Evolutionary conservation across 108 stramenopile genomes (phyloP).

Genomic region (Epithemia pelagica): DNA sequence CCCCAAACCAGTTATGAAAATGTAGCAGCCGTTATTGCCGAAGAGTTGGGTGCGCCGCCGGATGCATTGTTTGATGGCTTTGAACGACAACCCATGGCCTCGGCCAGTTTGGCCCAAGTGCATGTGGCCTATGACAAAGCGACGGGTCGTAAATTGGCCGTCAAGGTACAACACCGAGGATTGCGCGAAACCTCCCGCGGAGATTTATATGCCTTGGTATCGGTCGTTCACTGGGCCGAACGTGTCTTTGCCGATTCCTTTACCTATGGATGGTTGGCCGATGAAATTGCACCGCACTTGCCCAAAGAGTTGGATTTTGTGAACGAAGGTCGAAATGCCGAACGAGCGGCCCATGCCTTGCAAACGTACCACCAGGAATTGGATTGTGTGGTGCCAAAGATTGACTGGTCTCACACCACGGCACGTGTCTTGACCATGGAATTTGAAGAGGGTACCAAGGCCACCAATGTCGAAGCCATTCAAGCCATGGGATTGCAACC

Average conservation of each 20-base stretch:
- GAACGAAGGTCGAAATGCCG: slow-evolving; percentile 83
- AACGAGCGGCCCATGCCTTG: slow-evolving; percentile 49
- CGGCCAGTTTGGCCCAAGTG: slow-evolving; percentile 92
- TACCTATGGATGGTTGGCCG: slow-evolving; percentile 90
- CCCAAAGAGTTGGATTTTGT: slow-evolving; percentile 90
- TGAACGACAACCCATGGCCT: slow-evolving; percentile 79
- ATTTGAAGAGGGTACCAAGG: slow-evolving; percentile 88
- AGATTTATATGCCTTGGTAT: slow-evolving; percentile 74
- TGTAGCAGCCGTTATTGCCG: slow-evolving; percentile 56
- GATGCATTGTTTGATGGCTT: slow-evolving; percentile 80
- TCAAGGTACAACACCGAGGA: slow-evolving; percentile 91
- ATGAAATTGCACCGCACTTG: slow-evolving; percentile 88
- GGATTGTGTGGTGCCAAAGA: slow-evolving; percentile 70
- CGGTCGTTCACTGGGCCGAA: slow-evolving; percentile 63
- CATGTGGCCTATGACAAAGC: slow-evolving; percentile 60
- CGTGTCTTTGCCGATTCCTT: slow-evolving; percentile 79
- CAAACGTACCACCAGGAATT: slow-evolving; percentile 19
- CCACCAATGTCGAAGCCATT: slow-evolving; percentile 71
- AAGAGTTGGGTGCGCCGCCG: slow-evolving; percentile 68
- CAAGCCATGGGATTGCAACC: slow-evolving; percentile 43
- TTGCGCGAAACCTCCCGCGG: slow-evolving; percentile 77
- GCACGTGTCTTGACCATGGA: slow-evolving; percentile 87
- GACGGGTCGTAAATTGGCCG: slow-evolving; percentile 68
- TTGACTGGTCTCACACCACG: slow-evolving; percentile 61
- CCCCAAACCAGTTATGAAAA: slow-evolving; percentile 39